Evolutionary conservation across 108 stramenopile genomes (phyloP).

Genomic region (Nitzschia inconspicua): DNA sequence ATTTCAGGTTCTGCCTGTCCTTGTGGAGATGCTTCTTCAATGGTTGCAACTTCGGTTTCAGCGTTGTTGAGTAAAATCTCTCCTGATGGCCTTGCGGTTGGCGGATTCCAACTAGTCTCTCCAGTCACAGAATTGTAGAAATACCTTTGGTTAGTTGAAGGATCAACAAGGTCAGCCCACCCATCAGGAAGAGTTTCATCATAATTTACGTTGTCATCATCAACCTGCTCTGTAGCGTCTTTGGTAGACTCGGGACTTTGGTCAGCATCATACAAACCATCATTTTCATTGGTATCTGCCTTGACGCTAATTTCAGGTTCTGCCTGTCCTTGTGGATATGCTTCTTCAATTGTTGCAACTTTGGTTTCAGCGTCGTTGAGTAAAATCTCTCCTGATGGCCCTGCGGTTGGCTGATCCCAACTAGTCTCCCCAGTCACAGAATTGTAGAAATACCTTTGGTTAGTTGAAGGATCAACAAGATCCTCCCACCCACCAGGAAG

Average conservation of each 20-base stretch:
- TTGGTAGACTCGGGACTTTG: no score
- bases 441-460: conserved; percentile 56
- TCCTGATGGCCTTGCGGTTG: no score
- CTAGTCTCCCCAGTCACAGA: conserved; percentile 39
- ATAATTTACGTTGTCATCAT: no score
- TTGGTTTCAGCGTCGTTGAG: not conserved
- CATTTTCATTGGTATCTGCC: not conserved
- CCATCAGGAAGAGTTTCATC: conserved; percentile 33
- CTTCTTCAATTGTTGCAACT: not conserved
- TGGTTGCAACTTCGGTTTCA: not conserved
- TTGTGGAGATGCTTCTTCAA: not conserved
- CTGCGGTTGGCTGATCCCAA: conserved; percentile 36
- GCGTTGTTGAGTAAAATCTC: no score
- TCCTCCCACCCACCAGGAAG: conserved; percentile 47
- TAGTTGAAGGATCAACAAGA: conserved; percentile 34
- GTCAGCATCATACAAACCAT: no score
- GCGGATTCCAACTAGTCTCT: conserved; percentile 56
- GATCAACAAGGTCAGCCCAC: conserved; percentile 57
- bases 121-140: conserved; percentile 34
- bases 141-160: conserved; percentile 41
- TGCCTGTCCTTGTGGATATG: no score
- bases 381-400: not conserved
- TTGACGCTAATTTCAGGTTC: no score
- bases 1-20: not conserved
- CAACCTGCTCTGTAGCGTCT: no score